Conservation (phyloP, 495 filamentous ascomycete species). For the Trichoderma parareesei region DNA sequence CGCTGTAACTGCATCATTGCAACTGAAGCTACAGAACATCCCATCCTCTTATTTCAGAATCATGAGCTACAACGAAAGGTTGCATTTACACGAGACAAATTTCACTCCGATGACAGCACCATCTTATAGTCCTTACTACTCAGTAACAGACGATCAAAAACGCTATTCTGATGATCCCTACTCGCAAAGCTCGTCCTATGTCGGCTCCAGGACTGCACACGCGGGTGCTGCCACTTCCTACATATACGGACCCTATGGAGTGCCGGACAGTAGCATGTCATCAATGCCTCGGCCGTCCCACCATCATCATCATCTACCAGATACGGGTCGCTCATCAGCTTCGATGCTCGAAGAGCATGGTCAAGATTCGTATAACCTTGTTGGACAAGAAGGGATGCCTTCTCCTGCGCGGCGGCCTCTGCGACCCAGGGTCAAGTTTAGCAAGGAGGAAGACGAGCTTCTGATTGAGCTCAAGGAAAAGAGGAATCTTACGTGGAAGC, state of each 20-base stretch:
- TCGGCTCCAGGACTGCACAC: background rate
- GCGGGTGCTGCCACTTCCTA: slow-evolving; percentile 9
- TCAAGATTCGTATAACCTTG: slow-evolving; percentile 56
- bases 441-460: slow-evolving; percentile 76
- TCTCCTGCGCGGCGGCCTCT: slow-evolving; percentile 63
- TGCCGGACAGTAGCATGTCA: background rate
- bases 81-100: background rate
- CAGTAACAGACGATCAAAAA: background rate
- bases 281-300: slow-evolving; percentile 36
- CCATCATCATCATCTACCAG: slow-evolving; percentile 67
- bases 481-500: slow-evolving; percentile 88
- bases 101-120: background rate
- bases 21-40: background rate
- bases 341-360: slow-evolving; percentile 41
- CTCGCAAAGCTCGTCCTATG: background rate
- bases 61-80: background rate
- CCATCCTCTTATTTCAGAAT: background rate
- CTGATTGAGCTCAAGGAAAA: slow-evolving; percentile 86
- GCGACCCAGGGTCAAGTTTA: slow-evolving; percentile 84
- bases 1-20: background rate
- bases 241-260: slow-evolving; percentile 13
- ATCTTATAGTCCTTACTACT: background rate
- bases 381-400: slow-evolving; percentile 79
- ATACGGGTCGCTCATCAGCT: slow-evolving; percentile 51
- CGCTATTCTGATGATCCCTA: background rate